Evolutionary conservation across 768 basidiomycete species (phyloP).

Genomic region (Trametes cubensis): DNA sequence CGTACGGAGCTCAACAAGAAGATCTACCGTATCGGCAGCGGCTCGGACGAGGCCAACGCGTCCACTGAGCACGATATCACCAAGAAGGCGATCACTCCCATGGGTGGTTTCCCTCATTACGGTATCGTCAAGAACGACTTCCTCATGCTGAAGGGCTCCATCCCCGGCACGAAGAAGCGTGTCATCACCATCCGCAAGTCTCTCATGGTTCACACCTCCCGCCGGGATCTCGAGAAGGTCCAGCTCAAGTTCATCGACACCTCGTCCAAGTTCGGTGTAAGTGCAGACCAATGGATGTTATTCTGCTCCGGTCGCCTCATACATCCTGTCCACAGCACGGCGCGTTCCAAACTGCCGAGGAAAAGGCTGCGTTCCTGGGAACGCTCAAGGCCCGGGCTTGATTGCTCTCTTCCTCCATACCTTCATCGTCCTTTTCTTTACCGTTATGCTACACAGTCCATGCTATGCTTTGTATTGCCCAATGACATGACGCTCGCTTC

Average conservation of each 20-base stretch:
- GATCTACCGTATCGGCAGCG: slow-evolving; percentile 92
- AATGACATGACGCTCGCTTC: slow-evolving; percentile 32
- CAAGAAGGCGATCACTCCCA: slow-evolving; percentile 90
- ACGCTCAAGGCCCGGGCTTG: slow-evolving; percentile 83
- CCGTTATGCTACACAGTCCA: slow-evolving; percentile 39
- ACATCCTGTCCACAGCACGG: slow-evolving; percentile 63
- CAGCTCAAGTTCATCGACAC: slow-evolving; percentile 99
- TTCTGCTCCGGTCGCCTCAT: slow-evolving; percentile 5
- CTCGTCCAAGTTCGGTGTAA: slow-evolving; percentile 93
- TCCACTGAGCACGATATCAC: slow-evolving; percentile 95
- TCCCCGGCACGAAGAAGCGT: slow-evolving; percentile 97
- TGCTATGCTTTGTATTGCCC: slow-evolving; percentile 44
- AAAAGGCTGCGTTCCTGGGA: slow-evolving; percentile 94
- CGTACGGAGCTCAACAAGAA: slow-evolving; percentile 99
- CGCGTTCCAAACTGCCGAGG: slow-evolving; percentile 94
- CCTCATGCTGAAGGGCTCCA: slow-evolving; percentile 93
- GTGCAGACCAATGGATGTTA: slow-evolving; percentile 33
- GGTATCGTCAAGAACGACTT: slow-evolving; percentile 99
- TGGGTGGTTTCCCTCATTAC: slow-evolving; percentile 99
- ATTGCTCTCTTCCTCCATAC: slow-evolving; percentile 41
- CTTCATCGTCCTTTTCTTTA: slow-evolving; percentile 39
- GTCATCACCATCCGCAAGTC: slow-evolving; percentile 97
- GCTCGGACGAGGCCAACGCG: slow-evolving; percentile 76
- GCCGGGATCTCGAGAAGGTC: slow-evolving; percentile 96
- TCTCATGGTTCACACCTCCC: slow-evolving; percentile 93